phyloP scores from a whole-genome alignment of 768 basidiomycete genomes.

The Lactifluus rugatus region DNA sequence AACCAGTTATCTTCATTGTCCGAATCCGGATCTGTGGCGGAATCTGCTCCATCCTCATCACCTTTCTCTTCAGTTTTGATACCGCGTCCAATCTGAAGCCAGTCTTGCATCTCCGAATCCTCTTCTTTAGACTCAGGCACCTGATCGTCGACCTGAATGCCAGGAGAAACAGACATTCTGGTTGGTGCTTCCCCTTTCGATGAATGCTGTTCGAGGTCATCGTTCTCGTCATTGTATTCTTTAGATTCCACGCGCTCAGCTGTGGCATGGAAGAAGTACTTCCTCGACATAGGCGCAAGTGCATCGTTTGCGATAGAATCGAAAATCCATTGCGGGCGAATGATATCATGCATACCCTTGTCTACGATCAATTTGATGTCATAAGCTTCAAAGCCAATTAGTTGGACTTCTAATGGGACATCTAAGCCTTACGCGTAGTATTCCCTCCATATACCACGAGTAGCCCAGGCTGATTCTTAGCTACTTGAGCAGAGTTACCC shows the following conservation, averaged over 20 bases:
- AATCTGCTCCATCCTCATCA: constrained; percentile 35
- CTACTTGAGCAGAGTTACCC: constrained; percentile 53
- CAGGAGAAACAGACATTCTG: neutral
- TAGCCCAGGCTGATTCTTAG: constrained; percentile 41
- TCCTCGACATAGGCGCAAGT: constrained; percentile 54
- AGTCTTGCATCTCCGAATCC: constrained; percentile 21
- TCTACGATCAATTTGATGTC: constrained; percentile 62
- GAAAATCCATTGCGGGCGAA: constrained; percentile 73
- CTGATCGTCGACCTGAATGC: neutral
- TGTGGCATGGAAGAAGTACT: constrained; percentile 76
- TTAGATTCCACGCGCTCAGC: constrained; percentile 36
- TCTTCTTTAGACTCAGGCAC: constrained; percentile 27
- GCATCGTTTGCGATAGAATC: constrained; percentile 60
- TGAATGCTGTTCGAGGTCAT: neutral
- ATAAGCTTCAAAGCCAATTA: constrained; percentile 40
- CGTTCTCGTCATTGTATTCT: constrained; percentile 35
- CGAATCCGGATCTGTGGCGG: constrained; percentile 56
- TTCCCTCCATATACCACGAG: constrained; percentile 62
- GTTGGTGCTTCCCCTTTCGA: neutral
- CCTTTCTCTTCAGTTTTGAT: constrained; percentile 23
- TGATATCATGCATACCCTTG: constrained; percentile 59
- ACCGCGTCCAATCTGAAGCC: constrained; percentile 22
- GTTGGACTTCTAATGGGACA: neutral
- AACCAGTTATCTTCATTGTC: constrained; percentile 50
- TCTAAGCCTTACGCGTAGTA: constrained; percentile 44